Evolutionary conservation across 225 moss, liverwort and hornwort species (phyloP).

Genomic region (Physcomitrium patens): DNA sequence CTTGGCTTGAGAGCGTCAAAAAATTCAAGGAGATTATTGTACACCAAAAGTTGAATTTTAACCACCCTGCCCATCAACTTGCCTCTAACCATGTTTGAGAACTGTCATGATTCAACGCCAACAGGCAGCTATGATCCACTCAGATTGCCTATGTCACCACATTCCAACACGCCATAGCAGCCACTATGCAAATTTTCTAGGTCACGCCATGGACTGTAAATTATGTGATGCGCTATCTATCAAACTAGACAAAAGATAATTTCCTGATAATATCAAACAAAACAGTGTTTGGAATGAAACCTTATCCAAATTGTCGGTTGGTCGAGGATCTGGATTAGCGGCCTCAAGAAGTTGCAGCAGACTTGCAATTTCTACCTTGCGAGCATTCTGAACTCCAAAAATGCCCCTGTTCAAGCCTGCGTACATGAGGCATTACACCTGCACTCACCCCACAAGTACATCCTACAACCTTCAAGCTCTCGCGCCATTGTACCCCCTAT

Average conservation of each 20-base stretch:
- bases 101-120: not conserved
- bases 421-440: conserved; percentile 63
- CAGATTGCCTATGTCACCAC: not conserved
- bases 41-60: not conserved
- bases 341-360: conserved; percentile 71
- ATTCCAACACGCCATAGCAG: not conserved
- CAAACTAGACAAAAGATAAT: not conserved
- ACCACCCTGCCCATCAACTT: not conserved
- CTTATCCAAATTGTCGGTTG: conserved; percentile 78
- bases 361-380: conserved; percentile 69
- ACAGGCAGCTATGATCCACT: not conserved
- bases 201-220: not conserved
- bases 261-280: not conserved
- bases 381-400: conserved; percentile 78
- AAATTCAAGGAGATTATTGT: not conserved
- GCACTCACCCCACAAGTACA: conserved; percentile 56
- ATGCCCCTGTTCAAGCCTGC: conserved; percentile 95
- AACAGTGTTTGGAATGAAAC: conserved; percentile 32
- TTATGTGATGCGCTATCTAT: not conserved
- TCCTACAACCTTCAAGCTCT: conserved; percentile 60
- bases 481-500: conserved; percentile 33
- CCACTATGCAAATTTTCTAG: not conserved
- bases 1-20: not conserved
- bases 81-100: not conserved
- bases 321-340: conserved; percentile 64